Conservation (phyloP, 768 basidiomycete genomes). For the Udeniomyces megalosporus region DNA sequence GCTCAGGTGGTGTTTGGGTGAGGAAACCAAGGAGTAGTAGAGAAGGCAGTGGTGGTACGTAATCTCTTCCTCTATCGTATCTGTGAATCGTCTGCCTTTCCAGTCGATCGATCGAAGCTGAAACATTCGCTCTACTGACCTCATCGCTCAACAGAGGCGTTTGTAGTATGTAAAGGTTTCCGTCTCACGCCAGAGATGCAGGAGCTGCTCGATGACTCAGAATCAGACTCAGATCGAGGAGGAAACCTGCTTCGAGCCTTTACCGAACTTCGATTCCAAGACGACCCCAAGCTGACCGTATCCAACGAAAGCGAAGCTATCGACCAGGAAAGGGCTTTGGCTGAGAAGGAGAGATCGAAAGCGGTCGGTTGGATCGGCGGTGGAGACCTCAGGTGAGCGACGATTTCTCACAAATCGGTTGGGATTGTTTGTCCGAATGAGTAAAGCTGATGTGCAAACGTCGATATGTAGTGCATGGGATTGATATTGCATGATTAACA, state of each 20-base stretch:
- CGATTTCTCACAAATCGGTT: too few species aligned
- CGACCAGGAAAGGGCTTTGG: too few species aligned
- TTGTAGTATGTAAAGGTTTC: conserved; percentile 11
- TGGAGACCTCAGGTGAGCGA: conserved; percentile 12
- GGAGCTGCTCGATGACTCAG: not conserved
- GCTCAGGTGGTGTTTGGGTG: conserved; percentile 30
- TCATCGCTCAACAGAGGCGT: conserved; percentile 4
- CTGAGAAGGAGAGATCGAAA: not conserved
- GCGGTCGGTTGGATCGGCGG: conserved; percentile 10
- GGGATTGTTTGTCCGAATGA: not conserved
- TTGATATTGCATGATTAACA: not conserved
- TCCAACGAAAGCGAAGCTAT: not conserved
- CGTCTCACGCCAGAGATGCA: not conserved
- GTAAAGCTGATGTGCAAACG: too few species aligned
- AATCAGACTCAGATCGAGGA: not conserved
- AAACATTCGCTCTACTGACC: not conserved
- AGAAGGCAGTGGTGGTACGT: conserved; percentile 32
- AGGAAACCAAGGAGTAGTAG: conserved; percentile 34
- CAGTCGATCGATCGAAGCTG: too few species aligned
- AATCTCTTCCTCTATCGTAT: too few species aligned
- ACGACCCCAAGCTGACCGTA: not conserved
- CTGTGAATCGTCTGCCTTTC: too few species aligned
- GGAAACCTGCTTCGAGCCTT: conserved; percentile 6
- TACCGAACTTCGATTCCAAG: not conserved
- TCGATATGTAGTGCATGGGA: conserved; percentile 15